phyloP scores from a whole-genome alignment of 768 basidiomycete genomes.

The Boletus fagicola region DNA sequence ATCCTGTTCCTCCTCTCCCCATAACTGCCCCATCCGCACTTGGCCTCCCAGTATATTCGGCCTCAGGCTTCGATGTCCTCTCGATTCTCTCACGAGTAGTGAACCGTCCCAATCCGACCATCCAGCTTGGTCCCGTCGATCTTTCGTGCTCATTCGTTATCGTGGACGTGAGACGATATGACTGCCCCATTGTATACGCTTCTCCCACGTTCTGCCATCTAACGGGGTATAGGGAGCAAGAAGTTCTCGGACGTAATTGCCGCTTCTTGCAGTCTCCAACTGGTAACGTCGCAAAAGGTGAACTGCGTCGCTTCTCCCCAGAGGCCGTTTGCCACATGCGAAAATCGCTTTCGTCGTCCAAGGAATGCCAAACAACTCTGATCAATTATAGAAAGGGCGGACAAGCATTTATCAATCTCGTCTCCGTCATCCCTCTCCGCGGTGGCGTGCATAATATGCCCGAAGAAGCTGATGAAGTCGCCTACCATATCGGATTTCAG shows the following conservation, averaged over 20 bases:
- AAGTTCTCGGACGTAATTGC: slow-evolving; percentile 89
- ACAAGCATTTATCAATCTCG: slow-evolving; percentile 84
- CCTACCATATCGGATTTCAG: slow-evolving; percentile 94
- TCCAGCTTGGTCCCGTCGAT: slow-evolving; percentile 88
- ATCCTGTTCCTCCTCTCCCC: background rate
- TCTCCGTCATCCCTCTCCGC: slow-evolving; percentile 83
- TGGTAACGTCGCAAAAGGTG: slow-evolving; percentile 51
- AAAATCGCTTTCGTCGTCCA: slow-evolving; percentile 63
- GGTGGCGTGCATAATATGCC: slow-evolving; percentile 50
- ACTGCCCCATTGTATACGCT: slow-evolving; percentile 88
- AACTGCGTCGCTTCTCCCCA: slow-evolving; percentile 56
- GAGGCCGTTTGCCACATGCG: slow-evolving; percentile 66
- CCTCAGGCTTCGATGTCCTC: slow-evolving; percentile 88
- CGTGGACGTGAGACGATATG: slow-evolving; percentile 76
- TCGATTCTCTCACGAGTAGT: slow-evolving; percentile 77
- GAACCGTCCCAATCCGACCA: slow-evolving; percentile 66
- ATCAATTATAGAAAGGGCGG: slow-evolving; percentile 90
- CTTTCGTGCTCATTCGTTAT: slow-evolving; percentile 91
- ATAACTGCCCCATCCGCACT: slow-evolving; percentile 34
- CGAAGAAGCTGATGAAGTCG: slow-evolving; percentile 67
- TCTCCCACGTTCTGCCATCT: slow-evolving; percentile 78
- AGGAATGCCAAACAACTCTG: slow-evolving; percentile 86
- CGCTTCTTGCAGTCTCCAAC: slow-evolving; percentile 84
- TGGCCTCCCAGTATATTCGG: slow-evolving; percentile 72
- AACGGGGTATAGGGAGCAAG: slow-evolving; percentile 70